A percentile compares a stretch with the other conserved stretches of the same genome.
Evolutionary conservation across 306 rosid genomes (phyloP).

Genomic region (Alnus glutinosa): DNA sequence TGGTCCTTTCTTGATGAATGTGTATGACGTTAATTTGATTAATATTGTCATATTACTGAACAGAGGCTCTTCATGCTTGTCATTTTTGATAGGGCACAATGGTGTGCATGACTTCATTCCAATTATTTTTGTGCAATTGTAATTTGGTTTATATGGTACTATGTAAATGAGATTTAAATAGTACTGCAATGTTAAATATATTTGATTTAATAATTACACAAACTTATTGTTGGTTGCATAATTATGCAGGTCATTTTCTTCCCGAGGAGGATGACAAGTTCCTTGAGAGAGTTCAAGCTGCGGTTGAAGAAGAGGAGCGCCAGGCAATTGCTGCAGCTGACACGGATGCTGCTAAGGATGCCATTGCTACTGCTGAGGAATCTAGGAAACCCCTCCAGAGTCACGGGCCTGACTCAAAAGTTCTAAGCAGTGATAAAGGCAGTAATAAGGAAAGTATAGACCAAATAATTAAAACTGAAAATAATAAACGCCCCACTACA

Average conservation of each 20-base stretch:
- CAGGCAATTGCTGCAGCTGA: conserved; percentile 85
- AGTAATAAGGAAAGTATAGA: conserved; percentile 34
- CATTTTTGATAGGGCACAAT: background rate
- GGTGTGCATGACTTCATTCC: background rate
- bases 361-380: conserved; percentile 80
- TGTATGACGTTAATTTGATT: background rate
- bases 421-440: conserved; percentile 28
- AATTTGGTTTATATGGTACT: background rate
- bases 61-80: background rate
- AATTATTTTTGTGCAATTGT: background rate
- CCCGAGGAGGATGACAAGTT: conserved; percentile 90
- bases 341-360: conserved; percentile 77
- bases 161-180: background rate
- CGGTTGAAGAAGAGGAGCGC: conserved; percentile 93
- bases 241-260: conserved; percentile 80
- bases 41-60: background rate
- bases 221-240: conserved; percentile 16
- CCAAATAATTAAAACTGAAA: conserved; percentile 30
- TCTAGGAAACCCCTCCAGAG: conserved; percentile 60
- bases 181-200: background rate
- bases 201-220: background rate
- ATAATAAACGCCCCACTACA: conserved; percentile 31
- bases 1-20: background rate
- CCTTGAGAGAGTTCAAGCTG: conserved; percentile 79
- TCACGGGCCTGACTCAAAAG: conserved; percentile 38